Evolutionary conservation across 2,329 filamentous ascomycete species (phyloP).

Genomic region (Pseudogymnoascus sp.): DNA sequence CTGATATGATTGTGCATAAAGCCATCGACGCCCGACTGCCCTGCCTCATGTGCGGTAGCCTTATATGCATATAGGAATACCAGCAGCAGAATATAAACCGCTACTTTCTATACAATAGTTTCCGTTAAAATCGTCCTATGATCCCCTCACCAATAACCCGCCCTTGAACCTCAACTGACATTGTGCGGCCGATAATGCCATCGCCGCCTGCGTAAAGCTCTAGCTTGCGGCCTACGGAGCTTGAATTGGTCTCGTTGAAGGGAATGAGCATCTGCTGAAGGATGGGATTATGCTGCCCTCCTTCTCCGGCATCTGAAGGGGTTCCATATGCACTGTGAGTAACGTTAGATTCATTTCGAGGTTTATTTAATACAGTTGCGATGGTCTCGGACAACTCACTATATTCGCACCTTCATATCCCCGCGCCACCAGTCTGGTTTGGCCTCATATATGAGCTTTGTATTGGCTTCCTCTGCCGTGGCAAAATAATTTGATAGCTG

Average conservation of each 20-base stretch:
- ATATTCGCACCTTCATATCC: conserved; percentile 1
- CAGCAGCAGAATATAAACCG: no score
- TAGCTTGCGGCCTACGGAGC: not conserved
- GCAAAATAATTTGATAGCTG: conserved; percentile 5
- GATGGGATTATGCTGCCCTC: not conserved
- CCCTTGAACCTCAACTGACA: conserved; percentile 4
- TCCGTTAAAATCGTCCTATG: not conserved
- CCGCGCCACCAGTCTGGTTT: conserved; percentile 8
- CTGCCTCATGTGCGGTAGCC: no score
- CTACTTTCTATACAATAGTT: not conserved
- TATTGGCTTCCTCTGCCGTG: not conserved
- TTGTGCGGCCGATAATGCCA: conserved; percentile 8
- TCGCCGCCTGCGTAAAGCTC: conserved; percentile 3
- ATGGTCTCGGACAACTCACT: not conserved
- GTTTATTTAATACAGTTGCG: not conserved
- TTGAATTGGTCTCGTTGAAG: not conserved
- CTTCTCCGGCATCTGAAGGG: not conserved
- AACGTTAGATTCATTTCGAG: not conserved
- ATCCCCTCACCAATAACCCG: conserved; percentile 2
- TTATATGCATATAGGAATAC: no score
- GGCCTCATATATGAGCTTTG: not conserved
- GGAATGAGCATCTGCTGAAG: not conserved
- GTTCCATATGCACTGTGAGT: not conserved
- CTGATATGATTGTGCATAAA: no score
- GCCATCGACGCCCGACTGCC: no score